These are phyloP conservation scores for Penicillium paxilli DNA, from an alignment of 495 filamentous ascomycete genomes.

Conservation along the genomic window DNA sequence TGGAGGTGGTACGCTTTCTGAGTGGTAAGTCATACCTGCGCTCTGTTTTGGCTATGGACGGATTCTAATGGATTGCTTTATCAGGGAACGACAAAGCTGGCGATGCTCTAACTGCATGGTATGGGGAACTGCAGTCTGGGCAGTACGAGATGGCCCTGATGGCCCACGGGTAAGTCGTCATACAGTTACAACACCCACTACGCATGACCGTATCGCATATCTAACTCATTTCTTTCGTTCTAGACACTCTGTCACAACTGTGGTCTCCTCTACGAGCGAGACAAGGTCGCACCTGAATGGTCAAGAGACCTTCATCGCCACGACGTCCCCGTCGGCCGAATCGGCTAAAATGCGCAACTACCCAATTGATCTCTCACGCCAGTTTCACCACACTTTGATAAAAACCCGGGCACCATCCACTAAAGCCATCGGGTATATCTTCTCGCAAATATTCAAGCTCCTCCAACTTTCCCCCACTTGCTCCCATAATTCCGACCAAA, in stretches of 20 bases:
- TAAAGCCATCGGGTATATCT: too few relatives aligned
- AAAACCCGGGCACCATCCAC: too few relatives aligned
- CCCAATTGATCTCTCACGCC: background rate
- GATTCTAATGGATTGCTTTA: constrained; percentile 13
- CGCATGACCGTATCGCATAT: too few relatives aligned
- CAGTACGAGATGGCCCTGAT: constrained; percentile 84
- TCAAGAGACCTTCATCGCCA: constrained; percentile 72
- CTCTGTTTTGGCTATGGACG: background rate
- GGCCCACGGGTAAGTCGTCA: constrained; percentile 70
- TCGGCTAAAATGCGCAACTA: too few relatives aligned
- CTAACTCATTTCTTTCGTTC: constrained; percentile 29
- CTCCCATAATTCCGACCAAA: too few relatives aligned
- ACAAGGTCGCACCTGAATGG: constrained; percentile 81
- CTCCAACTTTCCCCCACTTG: too few relatives aligned
- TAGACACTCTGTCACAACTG: constrained; percentile 91
- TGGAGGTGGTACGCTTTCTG: constrained; percentile 69
- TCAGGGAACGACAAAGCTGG: constrained; percentile 79
- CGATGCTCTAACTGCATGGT: constrained; percentile 87
- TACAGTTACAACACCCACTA: too few relatives aligned
- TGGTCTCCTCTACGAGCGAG: constrained; percentile 83
- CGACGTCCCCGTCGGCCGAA: constrained; percentile 48
- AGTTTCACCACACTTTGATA: background rate
- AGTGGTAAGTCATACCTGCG: constrained; percentile 51
- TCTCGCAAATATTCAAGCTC: too few relatives aligned
- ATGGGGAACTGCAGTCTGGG: constrained; percentile 90